phyloP scores from a whole-genome alignment of 2,329 filamentous ascomycete genomes.

The Calonectria leucothoes region DNA sequence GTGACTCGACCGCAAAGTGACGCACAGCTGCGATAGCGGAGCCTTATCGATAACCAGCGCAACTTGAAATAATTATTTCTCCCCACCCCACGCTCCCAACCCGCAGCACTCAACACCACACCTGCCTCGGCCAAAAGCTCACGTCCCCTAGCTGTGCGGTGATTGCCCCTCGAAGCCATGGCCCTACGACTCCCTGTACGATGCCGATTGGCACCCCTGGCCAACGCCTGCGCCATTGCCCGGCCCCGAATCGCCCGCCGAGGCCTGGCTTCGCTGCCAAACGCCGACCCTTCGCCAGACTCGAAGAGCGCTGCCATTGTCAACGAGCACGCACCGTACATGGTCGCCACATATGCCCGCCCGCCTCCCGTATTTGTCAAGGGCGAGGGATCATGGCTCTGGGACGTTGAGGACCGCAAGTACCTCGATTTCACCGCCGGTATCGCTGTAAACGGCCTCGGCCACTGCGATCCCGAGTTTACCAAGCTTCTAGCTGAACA shows the following conservation, averaged over 20 bases:
- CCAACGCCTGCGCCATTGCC: slow-evolving; percentile 36
- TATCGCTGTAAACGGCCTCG: slow-evolving; percentile 93
- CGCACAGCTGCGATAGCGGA: slow-evolving; percentile 43
- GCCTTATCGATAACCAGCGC: slow-evolving; percentile 43
- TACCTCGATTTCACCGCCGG: slow-evolving; percentile 97
- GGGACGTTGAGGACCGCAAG: slow-evolving; percentile 87
- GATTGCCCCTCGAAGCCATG: slow-evolving; percentile 44
- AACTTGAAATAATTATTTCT: slow-evolving; percentile 39
- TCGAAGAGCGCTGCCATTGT: slow-evolving; percentile 82
- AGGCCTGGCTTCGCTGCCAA: slow-evolving; percentile 59
- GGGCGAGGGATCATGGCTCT: slow-evolving; percentile 88
- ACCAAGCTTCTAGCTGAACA: slow-evolving; percentile 81
- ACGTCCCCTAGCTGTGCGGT: neutral
- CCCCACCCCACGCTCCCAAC: slow-evolving; percentile 12
- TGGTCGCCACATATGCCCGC: slow-evolving; percentile 95
- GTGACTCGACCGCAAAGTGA: slow-evolving; percentile 27
- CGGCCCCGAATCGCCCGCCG: slow-evolving; percentile 44
- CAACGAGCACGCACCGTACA: slow-evolving; percentile 82
- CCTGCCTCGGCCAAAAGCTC: neutral
- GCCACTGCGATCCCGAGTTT: slow-evolving; percentile 88
- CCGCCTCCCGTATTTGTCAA: slow-evolving; percentile 90
- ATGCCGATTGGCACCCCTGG: slow-evolving; percentile 49
- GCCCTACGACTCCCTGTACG: slow-evolving; percentile 53
- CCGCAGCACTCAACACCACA: neutral
- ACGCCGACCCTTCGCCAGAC: slow-evolving; percentile 78